Evolutionary conservation across 495 filamentous ascomycete genomes (phyloP), one percentile per base, ranked within the genome.

Genomic region (Astrocystis sublimbata): DNA sequence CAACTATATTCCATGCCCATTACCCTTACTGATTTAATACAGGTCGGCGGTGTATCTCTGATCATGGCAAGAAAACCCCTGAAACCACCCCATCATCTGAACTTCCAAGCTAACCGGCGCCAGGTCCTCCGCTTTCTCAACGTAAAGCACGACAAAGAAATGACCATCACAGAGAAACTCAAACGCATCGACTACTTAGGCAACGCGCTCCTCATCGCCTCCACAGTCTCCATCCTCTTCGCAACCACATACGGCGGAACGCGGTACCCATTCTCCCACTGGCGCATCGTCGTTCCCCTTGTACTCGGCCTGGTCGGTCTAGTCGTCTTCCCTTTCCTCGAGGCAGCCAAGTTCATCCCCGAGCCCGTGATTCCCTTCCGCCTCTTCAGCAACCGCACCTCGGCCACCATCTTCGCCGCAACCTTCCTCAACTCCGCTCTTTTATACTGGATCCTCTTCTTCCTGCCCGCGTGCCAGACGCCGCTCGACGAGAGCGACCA

Each of bases 401-500:
- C 75, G 0, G 49, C 66, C 1, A 65, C 67, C n/a, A 65, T 61
- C 6, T 64, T 57, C 19, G 42, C 30, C 15, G 13, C 58, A 13
- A 64, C 36, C 1, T 66, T 69, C 31, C 1, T 61, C 0, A 5
- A 42, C 13, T 47, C 61, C 3, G 26, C 60, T 19, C 17, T 67
- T 0, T 9, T 31, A 6, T 68, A 71, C 41, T 80, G 75, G 68
- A 68, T 73, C 33, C 65, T 70, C 30, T 82, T 75, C 62, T 83
- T 83, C 68, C 63, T 82, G 1, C 77, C 43, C 10, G 43, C 43
- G 7, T 24, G 6, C 5, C 43, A 47, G 17, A 15, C 43, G 4
- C 43, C 43, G 6, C 5, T 47, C 5, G 7, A 9, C 1, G 43
- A 47, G 17, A 4, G 8, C 6, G 43, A 47, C 10, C 19, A 24